Base-by-base conservation (phyloP, 768 basidiomycete genomes). In the Boletus barrowsii region DNA sequence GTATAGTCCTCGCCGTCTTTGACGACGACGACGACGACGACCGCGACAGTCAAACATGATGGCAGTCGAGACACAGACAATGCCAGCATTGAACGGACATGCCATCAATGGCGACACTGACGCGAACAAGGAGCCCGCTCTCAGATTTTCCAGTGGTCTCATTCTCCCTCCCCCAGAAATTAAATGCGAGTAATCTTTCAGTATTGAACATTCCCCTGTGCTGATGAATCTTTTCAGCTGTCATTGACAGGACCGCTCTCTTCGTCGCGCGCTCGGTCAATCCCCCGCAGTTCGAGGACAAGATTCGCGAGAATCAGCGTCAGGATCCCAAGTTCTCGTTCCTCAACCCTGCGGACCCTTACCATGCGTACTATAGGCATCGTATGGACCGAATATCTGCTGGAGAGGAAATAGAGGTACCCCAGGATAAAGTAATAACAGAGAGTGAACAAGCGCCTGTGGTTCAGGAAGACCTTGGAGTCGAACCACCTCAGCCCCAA, bases 281-380 rank as follows among this genome's bases (percentile, higher is more conserved):
- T 64, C 93, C 95, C 8, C 83, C 86, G 10, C 84, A 88, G 63
- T 94, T 99, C 67, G 96, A 98, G 75, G 92, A 94, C 69, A 95
- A 96, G 75, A 93, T 99, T 72, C 86, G 94, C 63, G 94, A 98
- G 75, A 89, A 90, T 65, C 95, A 95, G 73, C 91, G 93, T 74
- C 82, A 86, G 60, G 96, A 98, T 78, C 93, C 94, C 53, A 96
- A 97, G 75, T 99, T 98, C 80, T 93, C 96, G 54, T 99, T 99
- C 79, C 83, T 99, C 72, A 96, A 96, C 76, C 87, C 92, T 57
- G 83, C 84, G 46, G 97, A 99, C 79, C 93, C 97, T 60, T 99
- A 97, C 76, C 93, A 98, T 86, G 91, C 91, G 56, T 98, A 99
- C 75, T 99, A 99, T 69, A 86, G 90, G 68, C 84, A 95, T 77